Evolutionary conservation across 768 basidiomycete species (phyloP), one percentile per base, ranked within the genome.

Genomic region (Suillus subaureus): DNA sequence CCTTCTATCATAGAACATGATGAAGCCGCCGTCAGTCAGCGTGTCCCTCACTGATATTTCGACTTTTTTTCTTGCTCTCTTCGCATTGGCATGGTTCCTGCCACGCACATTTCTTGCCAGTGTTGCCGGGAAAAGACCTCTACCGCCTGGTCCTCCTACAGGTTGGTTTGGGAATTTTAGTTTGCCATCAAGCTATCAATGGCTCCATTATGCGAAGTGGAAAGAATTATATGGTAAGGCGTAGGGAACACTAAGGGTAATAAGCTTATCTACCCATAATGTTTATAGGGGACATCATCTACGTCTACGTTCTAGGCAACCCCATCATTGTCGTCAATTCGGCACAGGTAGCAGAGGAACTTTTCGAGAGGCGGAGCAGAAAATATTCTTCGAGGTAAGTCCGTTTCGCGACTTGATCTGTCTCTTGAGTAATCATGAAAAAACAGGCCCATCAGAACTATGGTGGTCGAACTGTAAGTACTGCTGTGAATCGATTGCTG

Each of bases 271-370:
- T 26, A 26, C 5, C 21, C 35, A 35, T 56, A 28, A 49, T 63
- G 31, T 64, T 64, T 42, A 23, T 57, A 83, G 83, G 84, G n/a
- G 83, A 85, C 67, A 65, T 84, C 33, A 78, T 84, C 31, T 83
- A 82, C 65, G 71, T 85, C 45, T 73, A 74, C 43, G 69, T 83
- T 31, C 77, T 82, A 57, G 81, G 82, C 23, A 83, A 83, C 66
- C 81, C 82, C 16, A 75, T 86, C 58, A 72, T 85, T 51, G 73
- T 85, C 26, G 71, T 86, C 15, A 85, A 84, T 66, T 80, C 84
- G 16, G 73, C 77, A 40, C 68, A 74, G 64, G 79, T 75, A 2
- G 78, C 80, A 16, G 70, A 75, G 18, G 83, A 85, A 35, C 77
- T 85, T 8, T 73, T 86, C 33, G 82, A 85, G 68, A 83, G 77